Conservation (phyloP, 257 asterid species). For the Coffea eugenioides region DNA sequence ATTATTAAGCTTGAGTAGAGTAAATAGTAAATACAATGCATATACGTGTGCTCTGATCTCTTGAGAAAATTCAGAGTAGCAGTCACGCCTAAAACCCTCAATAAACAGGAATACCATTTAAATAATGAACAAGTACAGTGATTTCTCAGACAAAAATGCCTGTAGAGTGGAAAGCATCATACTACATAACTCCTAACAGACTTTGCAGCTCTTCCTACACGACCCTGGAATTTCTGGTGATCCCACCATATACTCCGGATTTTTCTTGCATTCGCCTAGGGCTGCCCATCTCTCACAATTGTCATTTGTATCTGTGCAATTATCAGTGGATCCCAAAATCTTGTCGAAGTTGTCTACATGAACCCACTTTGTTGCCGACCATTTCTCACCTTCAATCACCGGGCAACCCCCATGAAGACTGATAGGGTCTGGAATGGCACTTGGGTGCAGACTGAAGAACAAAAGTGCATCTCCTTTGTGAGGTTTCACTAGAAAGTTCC, state of each 20-base stretch:
- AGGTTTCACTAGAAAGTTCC: slow-evolving; percentile 64
- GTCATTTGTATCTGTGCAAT: slow-evolving; percentile 53
- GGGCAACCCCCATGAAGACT: slow-evolving; percentile 98
- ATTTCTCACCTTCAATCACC: slow-evolving; percentile 89
- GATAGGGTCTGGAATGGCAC: slow-evolving; percentile 66
- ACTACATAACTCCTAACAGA: slow-evolving; percentile 34
- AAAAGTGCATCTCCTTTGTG: slow-evolving; percentile 94
- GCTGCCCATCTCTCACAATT: slow-evolving; percentile 88
- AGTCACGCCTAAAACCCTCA: too few relatives aligned
- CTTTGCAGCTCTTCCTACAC: slow-evolving; percentile 92
- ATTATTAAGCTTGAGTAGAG: too few relatives aligned
- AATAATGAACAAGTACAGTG: background rate
- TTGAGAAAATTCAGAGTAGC: too few relatives aligned
- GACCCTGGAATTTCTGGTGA: slow-evolving; percentile 71
- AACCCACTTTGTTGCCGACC: slow-evolving; percentile 99
- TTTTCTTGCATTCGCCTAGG: slow-evolving; percentile 91
- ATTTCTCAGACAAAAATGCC: background rate
- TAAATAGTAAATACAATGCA: too few relatives aligned
- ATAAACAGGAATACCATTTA: too few relatives aligned
- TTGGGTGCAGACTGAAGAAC: slow-evolving; percentile 73
- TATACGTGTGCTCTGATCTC: too few relatives aligned
- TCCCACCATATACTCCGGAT: slow-evolving; percentile 89
- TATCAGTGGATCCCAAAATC: slow-evolving; percentile 44
- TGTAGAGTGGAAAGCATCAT: background rate
- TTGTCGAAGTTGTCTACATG: slow-evolving; percentile 82